Conservation (phyloP, 2,329 filamentous ascomycete species). For the Scedosporium aurantiacum region DNA sequence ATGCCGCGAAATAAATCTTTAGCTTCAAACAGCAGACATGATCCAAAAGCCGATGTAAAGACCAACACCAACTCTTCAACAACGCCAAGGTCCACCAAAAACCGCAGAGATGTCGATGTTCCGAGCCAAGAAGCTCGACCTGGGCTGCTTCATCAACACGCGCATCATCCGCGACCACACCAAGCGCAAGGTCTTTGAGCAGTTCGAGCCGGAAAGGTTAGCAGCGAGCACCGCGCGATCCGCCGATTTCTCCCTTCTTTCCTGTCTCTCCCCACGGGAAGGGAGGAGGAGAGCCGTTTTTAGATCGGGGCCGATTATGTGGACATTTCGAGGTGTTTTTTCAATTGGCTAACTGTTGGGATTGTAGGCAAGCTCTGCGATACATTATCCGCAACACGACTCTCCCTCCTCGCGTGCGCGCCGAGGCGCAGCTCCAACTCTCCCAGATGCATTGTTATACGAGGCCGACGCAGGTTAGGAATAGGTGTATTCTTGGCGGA, state of each 20-base stretch:
- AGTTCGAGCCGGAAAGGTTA: constrained; percentile 81
- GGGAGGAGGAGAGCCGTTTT: too few species aligned
- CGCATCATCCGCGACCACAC: constrained; percentile 87
- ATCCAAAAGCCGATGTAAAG: neutral
- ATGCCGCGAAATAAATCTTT: constrained; percentile 1
- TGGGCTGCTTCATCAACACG: constrained; percentile 79
- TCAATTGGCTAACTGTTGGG: neutral
- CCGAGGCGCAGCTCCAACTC: constrained; percentile 86
- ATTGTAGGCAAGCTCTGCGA: constrained; percentile 72
- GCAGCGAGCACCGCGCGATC: constrained; percentile 10
- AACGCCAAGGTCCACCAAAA: neutral
- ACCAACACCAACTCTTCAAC: neutral
- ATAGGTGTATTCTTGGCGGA: constrained; percentile 87
- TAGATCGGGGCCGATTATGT: too few species aligned
- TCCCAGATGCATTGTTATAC: constrained; percentile 96
- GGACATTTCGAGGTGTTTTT: neutral
- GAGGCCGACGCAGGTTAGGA: constrained; percentile 82
- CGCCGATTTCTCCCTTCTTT: neutral
- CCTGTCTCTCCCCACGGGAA: neutral
- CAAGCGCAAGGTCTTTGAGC: constrained; percentile 85
- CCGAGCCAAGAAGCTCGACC: constrained; percentile 77
- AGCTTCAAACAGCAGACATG: neutral
- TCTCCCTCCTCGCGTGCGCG: constrained; percentile 69
- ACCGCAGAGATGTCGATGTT: constrained; percentile 65
- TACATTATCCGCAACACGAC: constrained; percentile 92